Base-by-base conservation (phyloP, 202 grass and related monocot genomes). In the Zizania palustris region DNA sequence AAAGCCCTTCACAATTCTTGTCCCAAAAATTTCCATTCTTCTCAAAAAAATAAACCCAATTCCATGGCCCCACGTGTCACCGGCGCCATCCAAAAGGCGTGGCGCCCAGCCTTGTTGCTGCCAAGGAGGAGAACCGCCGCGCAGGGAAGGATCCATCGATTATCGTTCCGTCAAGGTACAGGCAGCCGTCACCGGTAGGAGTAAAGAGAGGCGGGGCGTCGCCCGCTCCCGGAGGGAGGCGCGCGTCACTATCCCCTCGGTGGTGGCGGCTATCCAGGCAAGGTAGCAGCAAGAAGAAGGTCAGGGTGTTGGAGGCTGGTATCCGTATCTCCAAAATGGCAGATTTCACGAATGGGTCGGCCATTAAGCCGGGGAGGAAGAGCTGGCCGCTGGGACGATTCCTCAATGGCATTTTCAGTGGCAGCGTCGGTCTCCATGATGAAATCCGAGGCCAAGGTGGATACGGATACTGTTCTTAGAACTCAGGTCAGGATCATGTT, bases 381-480 rank as follows among this genome's bases (percentile, higher is more conserved):
- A 94, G 89, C 85, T n/a, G n/a, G n/a, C n/a, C n/a, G n/a, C n/a
- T 94, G 91, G 94, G 94, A 94, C 1, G 89, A 97, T 67, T 82
- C 84, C 0, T 82, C 85, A 34, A 67, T 82, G 51, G 50, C 9
- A 39, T 20, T 45, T 38, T 11, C 53, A 2, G 56, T 63, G 11
- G 80, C 33, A 0, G 62, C 18, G 0, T 16, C n/a, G 3, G 56
- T 54, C 22, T 75, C 82, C 0, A 63, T 90, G 10, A 72, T 74
- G 69, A 86, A 54, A 40, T 59, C 83, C 1, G 90, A 71, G 87
- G 59, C 15, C 65, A 97, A 85, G 71, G 64, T 85, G 49, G 83
- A 75, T 16, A 88, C 67, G 43, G 70, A 86, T 68, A 28, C 85
- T 39, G 75, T 96, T 81, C 80, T 85, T 10, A 92, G 67, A 45